These are phyloP conservation scores for Lachnellula suecica DNA, from an alignment of 2,329 filamentous ascomycete species.

Conservation along the genomic window DNA sequence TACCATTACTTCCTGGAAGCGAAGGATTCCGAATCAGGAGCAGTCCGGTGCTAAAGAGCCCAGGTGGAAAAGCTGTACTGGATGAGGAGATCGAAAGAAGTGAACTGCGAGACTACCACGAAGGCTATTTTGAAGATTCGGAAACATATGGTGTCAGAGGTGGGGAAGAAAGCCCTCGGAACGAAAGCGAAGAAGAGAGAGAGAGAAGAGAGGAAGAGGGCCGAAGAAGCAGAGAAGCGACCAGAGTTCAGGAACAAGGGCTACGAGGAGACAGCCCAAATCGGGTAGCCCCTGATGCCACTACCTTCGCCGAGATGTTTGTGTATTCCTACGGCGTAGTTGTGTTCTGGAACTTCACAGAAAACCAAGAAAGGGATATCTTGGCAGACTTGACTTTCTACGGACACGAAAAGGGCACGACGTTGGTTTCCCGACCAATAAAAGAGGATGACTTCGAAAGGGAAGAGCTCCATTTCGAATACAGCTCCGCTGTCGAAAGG, in stretches of 20 bases:
- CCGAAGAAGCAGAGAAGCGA: constrained; percentile 35
- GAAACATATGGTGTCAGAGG: constrained; percentile 52
- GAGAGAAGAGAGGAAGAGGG: constrained; percentile 30
- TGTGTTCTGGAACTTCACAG: constrained; percentile 98
- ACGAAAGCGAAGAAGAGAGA: constrained; percentile 37
- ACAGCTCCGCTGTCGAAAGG: constrained; percentile 80
- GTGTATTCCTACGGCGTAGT: constrained; percentile 96
- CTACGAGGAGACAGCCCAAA: constrained; percentile 50
- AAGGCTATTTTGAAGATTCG: constrained; percentile 81
- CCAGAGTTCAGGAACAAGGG: constrained; percentile 34
- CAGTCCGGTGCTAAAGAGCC: constrained; percentile 87
- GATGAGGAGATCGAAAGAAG: constrained; percentile 96
- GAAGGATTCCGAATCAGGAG: constrained; percentile 88
- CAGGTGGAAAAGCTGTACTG: constrained; percentile 86
- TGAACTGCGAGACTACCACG: constrained; percentile 83
- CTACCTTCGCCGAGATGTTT: constrained; percentile 91
- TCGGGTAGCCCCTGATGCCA: constrained; percentile 66
- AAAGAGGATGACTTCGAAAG: constrained; percentile 93
- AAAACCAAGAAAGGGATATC: constrained; percentile 93
- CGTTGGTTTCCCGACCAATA: constrained; percentile 76
- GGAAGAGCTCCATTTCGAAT: constrained; percentile 98
- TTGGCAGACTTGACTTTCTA: constrained; percentile 93
- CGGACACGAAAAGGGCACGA: constrained; percentile 60
- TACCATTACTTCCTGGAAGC: constrained; percentile 80
- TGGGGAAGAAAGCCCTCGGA: constrained; percentile 44